Base-by-base conservation (phyloP, 2,329 filamentous ascomycete genomes). In the Cordyceps farinosa region DNA sequence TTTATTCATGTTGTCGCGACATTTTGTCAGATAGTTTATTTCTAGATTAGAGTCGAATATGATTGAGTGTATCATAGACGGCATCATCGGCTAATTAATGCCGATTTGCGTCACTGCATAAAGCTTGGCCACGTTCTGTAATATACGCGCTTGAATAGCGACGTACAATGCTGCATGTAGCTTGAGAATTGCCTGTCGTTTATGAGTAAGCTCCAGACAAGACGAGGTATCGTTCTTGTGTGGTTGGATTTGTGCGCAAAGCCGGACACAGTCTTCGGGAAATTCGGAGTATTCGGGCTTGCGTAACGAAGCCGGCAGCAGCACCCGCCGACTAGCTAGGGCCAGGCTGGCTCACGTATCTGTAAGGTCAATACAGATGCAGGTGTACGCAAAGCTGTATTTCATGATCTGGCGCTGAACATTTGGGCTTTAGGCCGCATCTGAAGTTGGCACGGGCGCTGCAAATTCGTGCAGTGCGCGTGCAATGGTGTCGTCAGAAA, bases 381-480 rank as follows among this genome's bases (percentile, higher is more conserved):
- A 42, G 27, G 13, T 9, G 13, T 40, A 13, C 30, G 36, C 30
- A 15, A 8, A 27, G 57, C 47, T 60, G 15, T 44, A 32, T 5
- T 17, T 5, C 22, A 27, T 17, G 10, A n/a, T 15, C 17, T 29
- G n/a, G 22, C 38, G 11, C 42, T 50, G 44, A 9, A 22, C 2
- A n/a, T 5, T 38, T 44, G 32, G 36, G 27, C 17, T 10, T 55
- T 53, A 56, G 11, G 42, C 32, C 5, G 44, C 36, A 34, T 62
- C 52, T 1, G 60, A 72, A 72, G 17, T 10, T 72, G 74, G 40
- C 76, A 70, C 64, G 76, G 75, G 51, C 17, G 65, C 55, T 7
- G 67, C 65, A 53, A 86, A 78, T 6, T 79, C 75, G 3, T 79
- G 71, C 30, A 85, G 77, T 13, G 83, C 84, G 51, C 76, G 73